Percentiles rank a stretch among this genome's conserved stretches.
Evolutionary conservation across 768 basidiomycete genomes (phyloP).

Genomic region (Hypholoma sublateritium): DNA sequence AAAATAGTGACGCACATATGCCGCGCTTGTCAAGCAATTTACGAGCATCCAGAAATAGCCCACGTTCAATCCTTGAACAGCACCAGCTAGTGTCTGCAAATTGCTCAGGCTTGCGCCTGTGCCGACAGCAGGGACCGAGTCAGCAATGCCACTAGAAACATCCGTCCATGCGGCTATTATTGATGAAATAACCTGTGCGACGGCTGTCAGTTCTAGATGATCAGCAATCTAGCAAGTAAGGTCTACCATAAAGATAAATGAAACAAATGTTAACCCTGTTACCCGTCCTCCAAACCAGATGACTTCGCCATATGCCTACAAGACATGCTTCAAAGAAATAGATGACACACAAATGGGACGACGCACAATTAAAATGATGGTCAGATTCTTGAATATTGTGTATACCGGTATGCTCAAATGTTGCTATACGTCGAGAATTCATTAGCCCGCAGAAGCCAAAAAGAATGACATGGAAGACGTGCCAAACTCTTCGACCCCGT

Average conservation of each 20-base stretch:
- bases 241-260: constrained; percentile 90
- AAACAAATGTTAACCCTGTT: constrained; percentile 81
- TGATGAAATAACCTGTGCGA: constrained; percentile 79
- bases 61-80: constrained; percentile 56
- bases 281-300: constrained; percentile 94
- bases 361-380: constrained; percentile 95
- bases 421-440: constrained; percentile 62
- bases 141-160: constrained; percentile 48
- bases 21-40: constrained; percentile 89
- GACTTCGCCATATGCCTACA: constrained; percentile 94
- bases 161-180: constrained; percentile 97
- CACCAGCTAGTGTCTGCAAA: constrained; percentile 42
- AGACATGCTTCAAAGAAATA: constrained; percentile 3
- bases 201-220: background rate
- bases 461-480: constrained; percentile 34
- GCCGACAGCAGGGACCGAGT: constrained; percentile 33
- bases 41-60: constrained; percentile 97
- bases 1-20: constrained; percentile 62
- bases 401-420: constrained; percentile 95
- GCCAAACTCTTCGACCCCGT: constrained; percentile 97
- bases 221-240: background rate
- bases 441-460: background rate
- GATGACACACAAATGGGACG: background rate
- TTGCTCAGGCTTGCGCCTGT: constrained; percentile 32
- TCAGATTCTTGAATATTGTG: constrained; percentile 99